Percentiles rank a stretch among this genome's conserved stretches.
These are phyloP conservation scores for Pestalotiopsis sp. DNA, from an alignment of 2,329 filamentous ascomycete genomes.

Conservation along the genomic window DNA sequence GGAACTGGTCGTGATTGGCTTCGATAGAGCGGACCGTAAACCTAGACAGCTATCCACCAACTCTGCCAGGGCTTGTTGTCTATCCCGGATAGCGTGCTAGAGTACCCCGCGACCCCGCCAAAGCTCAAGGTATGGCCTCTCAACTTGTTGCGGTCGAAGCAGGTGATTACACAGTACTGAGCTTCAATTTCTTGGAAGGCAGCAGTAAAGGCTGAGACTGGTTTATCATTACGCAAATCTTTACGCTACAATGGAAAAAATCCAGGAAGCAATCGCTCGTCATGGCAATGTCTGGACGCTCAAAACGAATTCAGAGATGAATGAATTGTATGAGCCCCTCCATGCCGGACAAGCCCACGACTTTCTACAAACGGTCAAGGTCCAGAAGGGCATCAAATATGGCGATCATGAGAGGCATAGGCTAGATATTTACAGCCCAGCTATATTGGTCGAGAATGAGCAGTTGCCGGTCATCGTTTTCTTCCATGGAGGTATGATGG, in stretches of 20 bases:
- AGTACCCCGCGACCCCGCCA: background rate
- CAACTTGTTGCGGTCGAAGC: too few relatives aligned
- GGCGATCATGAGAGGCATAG: conserved; percentile 6
- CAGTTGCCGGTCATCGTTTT: conserved; percentile 2
- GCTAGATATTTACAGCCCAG: background rate
- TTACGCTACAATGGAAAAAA: conserved; percentile 6
- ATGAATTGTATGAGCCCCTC: conserved; percentile 2
- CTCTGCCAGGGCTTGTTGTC: background rate
- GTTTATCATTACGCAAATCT: background rate
- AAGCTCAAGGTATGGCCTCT: background rate
- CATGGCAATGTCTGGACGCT: conserved; percentile 9
- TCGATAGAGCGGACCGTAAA: conserved; percentile 4
- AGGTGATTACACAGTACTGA: too few relatives aligned
- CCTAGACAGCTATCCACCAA: background rate
- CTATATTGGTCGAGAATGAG: background rate
- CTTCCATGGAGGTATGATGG: conserved; percentile 6
- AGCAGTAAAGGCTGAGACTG: background rate
- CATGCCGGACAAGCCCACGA: background rate
- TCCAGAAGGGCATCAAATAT: conserved; percentile 2
- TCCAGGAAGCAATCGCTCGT: conserved; percentile 1
- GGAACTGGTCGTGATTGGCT: conserved; percentile 7
- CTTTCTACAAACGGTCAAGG: background rate
- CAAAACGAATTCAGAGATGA: conserved; percentile 5
- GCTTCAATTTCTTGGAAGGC: background rate
- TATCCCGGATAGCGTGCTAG: background rate